Evolutionary conservation across 2,329 filamentous ascomycete genomes (phyloP).

Genomic region (Camillea tinctor): DNA sequence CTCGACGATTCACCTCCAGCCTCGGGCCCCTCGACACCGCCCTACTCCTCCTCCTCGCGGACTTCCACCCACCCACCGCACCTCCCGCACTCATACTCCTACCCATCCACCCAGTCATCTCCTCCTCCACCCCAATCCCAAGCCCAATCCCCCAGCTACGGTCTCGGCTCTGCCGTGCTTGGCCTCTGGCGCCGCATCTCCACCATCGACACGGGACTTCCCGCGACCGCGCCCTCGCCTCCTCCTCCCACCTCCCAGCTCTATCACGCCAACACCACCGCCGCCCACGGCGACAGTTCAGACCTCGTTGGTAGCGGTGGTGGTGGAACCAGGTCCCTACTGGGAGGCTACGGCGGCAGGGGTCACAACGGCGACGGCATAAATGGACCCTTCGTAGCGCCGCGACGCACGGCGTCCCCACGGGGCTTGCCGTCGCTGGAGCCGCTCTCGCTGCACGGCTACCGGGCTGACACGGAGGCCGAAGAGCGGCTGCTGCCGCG

Average conservation of each 20-base stretch:
- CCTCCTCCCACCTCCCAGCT: conserved; percentile 18
- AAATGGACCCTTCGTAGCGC: conserved; percentile 58
- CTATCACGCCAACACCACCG: conserved; percentile 26
- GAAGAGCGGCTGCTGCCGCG: conserved; percentile 66
- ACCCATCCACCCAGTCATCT: conserved; percentile 9
- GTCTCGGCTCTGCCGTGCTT: conserved; percentile 35
- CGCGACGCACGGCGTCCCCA: conserved; percentile 66
- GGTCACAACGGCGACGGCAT: conserved; percentile 42
- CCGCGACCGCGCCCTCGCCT: conserved; percentile 19
- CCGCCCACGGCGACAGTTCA: neutral
- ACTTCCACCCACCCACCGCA: neutral
- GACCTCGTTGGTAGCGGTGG: neutral
- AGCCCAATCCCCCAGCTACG: conserved; percentile 14
- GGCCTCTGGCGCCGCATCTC: conserved; percentile 69
- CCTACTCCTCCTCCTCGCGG: conserved; percentile 9
- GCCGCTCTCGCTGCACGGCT: conserved; percentile 70
- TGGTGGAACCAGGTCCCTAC: neutral
- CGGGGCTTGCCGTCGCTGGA: conserved; percentile 88
- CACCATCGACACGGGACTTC: conserved; percentile 40
- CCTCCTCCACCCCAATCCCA: conserved; percentile 1
- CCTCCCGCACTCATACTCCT: conserved; percentile 4
- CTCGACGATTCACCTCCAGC: conserved; percentile 26
- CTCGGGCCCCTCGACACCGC: conserved; percentile 25
- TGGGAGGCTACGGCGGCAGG: neutral
- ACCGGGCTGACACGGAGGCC: conserved; percentile 56